Evolutionary conservation across 2,329 filamentous ascomycete genomes (phyloP), one percentile per base, ranked within the genome.

Genomic region (Ophiostoma quercus): DNA sequence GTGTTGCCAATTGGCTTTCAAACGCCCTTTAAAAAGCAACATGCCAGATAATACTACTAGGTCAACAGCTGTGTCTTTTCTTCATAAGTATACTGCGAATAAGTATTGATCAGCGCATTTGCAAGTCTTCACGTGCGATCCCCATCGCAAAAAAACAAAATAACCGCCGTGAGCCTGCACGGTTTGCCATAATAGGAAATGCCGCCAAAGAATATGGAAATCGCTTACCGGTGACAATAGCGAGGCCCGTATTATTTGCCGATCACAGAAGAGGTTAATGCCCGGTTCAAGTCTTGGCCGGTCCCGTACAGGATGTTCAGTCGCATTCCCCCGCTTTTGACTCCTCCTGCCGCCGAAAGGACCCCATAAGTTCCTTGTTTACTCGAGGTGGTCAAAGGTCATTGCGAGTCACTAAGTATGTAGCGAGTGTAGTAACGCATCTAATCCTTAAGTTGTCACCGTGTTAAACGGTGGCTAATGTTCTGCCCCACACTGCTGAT

Each of bases 321-420:
- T 60, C 22, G 54, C 14, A 19, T 62, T 62, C 25, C 57, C 57
- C 57, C 57, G 57, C 57, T 62, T 32, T 62, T 29, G 57, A 57
- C 51, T 25, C 51, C 51, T 25, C 43, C 2, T 19, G 51, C 51
- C 51, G n/a, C n/a, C 8, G 8, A 25, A 29, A 2, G 22, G 12
- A 60, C 54, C 32, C 57, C 57, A 62, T 62, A 62, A 34, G 32
- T 62, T 62, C 57, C 57, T 25, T 62, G 57, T 62, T 62, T 62
- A 25, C 25, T 60, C 3, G 25, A 11, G 57, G 25, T 25, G 4
- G 19, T 6, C 25, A 32, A 29, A 1, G 57, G 57, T 32, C 25
- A 32, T 2, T 5, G 25, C 57, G 25, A 62, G 32, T 29, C 25
- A 29, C 2, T 29, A 29, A 29, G 25, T 29, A 29, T 29, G 25